These are phyloP conservation scores for Hyaloscypha hepaticicola DNA, from an alignment of 495 filamentous ascomycete species.

Conservation along the genomic window DNA sequence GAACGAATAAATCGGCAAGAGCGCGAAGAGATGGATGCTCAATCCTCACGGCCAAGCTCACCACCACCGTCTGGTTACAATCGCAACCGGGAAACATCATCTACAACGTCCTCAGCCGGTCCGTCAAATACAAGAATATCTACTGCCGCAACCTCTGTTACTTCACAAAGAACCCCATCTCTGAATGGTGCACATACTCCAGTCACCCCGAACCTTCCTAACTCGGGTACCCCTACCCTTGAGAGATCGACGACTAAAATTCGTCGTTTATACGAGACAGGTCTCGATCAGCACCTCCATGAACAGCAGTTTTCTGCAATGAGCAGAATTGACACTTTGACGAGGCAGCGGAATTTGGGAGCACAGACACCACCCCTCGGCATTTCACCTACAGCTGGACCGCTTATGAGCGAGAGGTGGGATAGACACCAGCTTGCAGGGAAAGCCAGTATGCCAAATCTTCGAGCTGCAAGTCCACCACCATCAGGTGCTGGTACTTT, in stretches of 20 bases:
- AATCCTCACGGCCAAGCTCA: conserved; percentile 54
- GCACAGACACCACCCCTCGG: conserved; percentile 47
- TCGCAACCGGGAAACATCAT: conserved; percentile 77
- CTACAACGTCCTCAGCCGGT: conserved; percentile 74
- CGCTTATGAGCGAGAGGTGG: conserved; percentile 54
- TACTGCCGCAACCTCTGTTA: conserved; percentile 88
- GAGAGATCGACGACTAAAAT: conserved; percentile 61
- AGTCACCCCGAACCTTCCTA: conserved; percentile 36
- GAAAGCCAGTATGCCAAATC: conserved; percentile 31
- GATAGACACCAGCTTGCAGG: conserved; percentile 42
- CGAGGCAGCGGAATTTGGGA: conserved; percentile 53
- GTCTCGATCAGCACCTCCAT: conserved; percentile 72
- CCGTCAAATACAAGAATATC: conserved; percentile 70
- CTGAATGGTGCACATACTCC: conserved; percentile 45
- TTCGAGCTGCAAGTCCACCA: conserved; percentile 53
- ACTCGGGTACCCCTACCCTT: conserved; percentile 29
- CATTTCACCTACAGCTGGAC: conserved; percentile 49
- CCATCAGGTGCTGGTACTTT: conserved; percentile 37
- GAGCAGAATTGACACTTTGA: conserved; percentile 74
- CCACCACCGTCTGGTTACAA: conserved; percentile 62
- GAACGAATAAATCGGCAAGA: conserved; percentile 34
- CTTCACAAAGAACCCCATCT: conserved; percentile 64
- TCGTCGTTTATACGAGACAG: conserved; percentile 82
- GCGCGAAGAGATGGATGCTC: conserved; percentile 41
- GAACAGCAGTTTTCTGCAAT: conserved; percentile 77